phyloP scores from a whole-genome alignment of 352 stramenopile species.

The Phytophthora meadii region DNA sequence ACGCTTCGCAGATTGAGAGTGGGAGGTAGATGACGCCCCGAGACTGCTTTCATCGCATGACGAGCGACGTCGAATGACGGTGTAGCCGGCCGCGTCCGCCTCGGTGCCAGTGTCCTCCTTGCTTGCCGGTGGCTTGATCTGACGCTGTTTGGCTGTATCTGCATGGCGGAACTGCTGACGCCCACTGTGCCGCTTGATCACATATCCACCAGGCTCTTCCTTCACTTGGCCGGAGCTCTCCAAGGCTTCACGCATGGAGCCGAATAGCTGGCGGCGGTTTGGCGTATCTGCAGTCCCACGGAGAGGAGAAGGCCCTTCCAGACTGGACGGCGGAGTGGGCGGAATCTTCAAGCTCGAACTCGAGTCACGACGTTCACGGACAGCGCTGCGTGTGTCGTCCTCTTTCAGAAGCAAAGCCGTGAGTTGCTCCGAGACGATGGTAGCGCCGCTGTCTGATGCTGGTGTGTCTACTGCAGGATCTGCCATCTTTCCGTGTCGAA shows the following conservation, averaged over 20 bases:
- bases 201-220: constrained; percentile 46
- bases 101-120: constrained; percentile 18
- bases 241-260: constrained; percentile 54
- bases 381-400: constrained; percentile 11
- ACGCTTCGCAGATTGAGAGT: constrained; percentile 3
- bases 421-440: constrained; percentile 26
- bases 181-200: constrained; percentile 40
- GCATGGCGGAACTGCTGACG: constrained; percentile 13
- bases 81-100: constrained; percentile 60
- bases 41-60: constrained; percentile 33
- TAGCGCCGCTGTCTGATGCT: constrained; percentile 20
- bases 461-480: constrained; percentile 15
- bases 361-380: constrained; percentile 1
- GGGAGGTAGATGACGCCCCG: constrained; percentile 2
- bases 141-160: constrained; percentile 19
- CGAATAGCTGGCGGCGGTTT: constrained; percentile 40
- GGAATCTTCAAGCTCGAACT: constrained; percentile 5
- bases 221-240: constrained; percentile 43
- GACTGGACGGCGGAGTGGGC: constrained; percentile 4
- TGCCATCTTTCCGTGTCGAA: constrained; percentile 31
- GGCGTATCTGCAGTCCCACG: constrained; percentile 3
- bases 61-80: constrained; percentile 53
- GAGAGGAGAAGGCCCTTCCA: constrained; percentile 2
- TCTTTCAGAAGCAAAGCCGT: constrained; percentile 28
- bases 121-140: constrained; percentile 19